Base-by-base conservation (phyloP, 495 filamentous ascomycete species). In the Neurospora discreta region DNA sequence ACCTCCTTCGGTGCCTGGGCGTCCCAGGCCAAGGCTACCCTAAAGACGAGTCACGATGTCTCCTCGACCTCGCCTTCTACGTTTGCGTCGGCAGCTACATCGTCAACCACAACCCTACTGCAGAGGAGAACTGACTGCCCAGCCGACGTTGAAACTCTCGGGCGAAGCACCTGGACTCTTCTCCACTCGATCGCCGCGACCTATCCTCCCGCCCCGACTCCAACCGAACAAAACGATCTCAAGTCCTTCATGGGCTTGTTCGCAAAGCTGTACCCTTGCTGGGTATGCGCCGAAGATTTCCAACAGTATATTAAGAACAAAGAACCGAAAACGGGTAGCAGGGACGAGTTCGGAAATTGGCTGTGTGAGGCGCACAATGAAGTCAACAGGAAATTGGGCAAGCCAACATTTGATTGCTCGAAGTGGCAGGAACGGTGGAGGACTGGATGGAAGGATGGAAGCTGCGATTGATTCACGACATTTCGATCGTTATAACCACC, bases 281-380 rank as follows among this genome's bases (percentile, higher is more conserved):
- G 93, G 93, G 86, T 90, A 9, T 99, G 95, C 81, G 96, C 93
- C 44, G 92, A 93, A 73, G 96, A 98, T 77, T 98, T 99, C 80
- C 91, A 89, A 80, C 76, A 72, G 0, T 98, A 94, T 88, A 92
- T 98, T 84, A 85, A 83, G 73, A 87, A 87, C 76, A 91, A 94
- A 68, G 86, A 90, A 79, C 89, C 93, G 70, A 81, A 86, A 77
- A 83, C 95, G 39, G 85, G 85, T 11, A 88, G 87, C 70, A 81
- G 91, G 58, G 85, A 87, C 41, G 92, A 92, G 77, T 93, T 99
- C 77, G 95, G 94, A 52, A 85, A 84, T 75, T 99, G 96, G 96
- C 90, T 98, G 86, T 99, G 95, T 77, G 91, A 95, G 80, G 95
- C 95, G 76, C 95, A 99, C 85, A 99, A 99, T 84, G 94, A 93